Evolutionary conservation across 306 rosid species (phyloP).

Genomic region (Vigna angularis): DNA sequence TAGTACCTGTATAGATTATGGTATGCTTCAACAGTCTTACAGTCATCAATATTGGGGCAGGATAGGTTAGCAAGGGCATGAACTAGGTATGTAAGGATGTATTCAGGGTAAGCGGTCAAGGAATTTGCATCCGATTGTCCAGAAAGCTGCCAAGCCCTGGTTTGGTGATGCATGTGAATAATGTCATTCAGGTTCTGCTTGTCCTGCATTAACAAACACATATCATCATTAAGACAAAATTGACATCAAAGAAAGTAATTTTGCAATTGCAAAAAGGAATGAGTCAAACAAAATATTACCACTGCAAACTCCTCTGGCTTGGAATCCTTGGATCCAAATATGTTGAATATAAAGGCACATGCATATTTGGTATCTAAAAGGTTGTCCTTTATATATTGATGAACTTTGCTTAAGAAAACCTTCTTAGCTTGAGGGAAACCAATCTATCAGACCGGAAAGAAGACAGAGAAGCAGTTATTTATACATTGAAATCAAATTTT

Average conservation of each 20-base stretch:
- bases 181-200: constrained; percentile 83
- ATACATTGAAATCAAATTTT: constrained; percentile 40
- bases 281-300: constrained; percentile 59
- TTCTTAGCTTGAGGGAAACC: constrained; percentile 81
- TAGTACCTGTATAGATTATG: constrained; percentile 76
- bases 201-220: constrained; percentile 60
- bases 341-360: constrained; percentile 79
- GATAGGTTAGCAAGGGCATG: constrained; percentile 91
- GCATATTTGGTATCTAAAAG: constrained; percentile 89
- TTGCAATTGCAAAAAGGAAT: constrained; percentile 38
- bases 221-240: constrained; percentile 36
- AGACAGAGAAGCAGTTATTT: constrained; percentile 42
- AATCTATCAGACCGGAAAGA: constrained; percentile 64
- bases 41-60: constrained; percentile 88
- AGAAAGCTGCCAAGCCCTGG: constrained; percentile 65
- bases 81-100: constrained; percentile 82
- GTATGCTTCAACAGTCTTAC: constrained; percentile 85
- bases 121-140: constrained; percentile 80
- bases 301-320: constrained; percentile 68
- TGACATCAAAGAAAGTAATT: constrained; percentile 25
- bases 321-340: constrained; percentile 61
- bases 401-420: constrained; percentile 83
- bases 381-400: constrained; percentile 81
- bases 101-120: constrained; percentile 72
- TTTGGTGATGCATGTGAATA: constrained; percentile 88